phyloP scores from a whole-genome alignment of 2,329 filamentous ascomycete genomes.

The Verruconis gallopava region DNA sequence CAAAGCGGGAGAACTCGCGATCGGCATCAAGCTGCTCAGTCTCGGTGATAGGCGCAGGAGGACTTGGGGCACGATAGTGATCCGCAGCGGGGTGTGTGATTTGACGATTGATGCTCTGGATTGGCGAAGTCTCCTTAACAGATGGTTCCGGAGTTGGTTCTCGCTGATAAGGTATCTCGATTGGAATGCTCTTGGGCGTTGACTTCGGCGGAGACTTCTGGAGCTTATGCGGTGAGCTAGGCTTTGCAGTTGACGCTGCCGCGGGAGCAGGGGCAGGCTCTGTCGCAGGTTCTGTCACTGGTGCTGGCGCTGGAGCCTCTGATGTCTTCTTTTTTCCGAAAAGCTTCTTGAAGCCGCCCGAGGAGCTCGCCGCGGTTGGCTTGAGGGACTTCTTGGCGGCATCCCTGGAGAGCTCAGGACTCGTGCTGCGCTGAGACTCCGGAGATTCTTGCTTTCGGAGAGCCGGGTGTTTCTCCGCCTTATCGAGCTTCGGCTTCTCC shows the following conservation, averaged over 20 bases:
- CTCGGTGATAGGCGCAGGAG: constrained; percentile 43
- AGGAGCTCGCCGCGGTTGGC: constrained; percentile 17
- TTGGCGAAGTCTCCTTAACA: constrained; percentile 3
- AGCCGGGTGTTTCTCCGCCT: constrained; percentile 29
- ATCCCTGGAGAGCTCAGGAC: constrained; percentile 18
- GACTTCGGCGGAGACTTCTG: constrained; percentile 7
- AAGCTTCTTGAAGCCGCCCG: constrained; percentile 27
- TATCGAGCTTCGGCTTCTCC: constrained; percentile 16
- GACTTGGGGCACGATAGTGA: constrained; percentile 28
- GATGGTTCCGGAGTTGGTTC: constrained; percentile 7
- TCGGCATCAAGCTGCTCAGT: constrained; percentile 48
- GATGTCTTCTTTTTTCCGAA: constrained; percentile 25
- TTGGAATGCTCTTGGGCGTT: constrained; percentile 3
- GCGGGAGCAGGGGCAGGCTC: background rate
- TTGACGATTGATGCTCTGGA: constrained; percentile 3
- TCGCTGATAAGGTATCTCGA: background rate
- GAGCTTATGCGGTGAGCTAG: constrained; percentile 1
- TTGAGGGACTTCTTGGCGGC: constrained; percentile 26
- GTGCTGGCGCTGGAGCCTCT: constrained; percentile 2
- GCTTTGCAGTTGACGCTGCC: background rate
- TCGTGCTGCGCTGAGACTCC: constrained; percentile 14
- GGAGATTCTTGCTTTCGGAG: constrained; percentile 22
- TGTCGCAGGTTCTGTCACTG: constrained; percentile 4
- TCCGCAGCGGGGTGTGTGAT: constrained; percentile 15
- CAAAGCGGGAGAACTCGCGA: constrained; percentile 56